Base-by-base conservation (phyloP, 345 rosid species). In the Geranium brycei region DNA sequence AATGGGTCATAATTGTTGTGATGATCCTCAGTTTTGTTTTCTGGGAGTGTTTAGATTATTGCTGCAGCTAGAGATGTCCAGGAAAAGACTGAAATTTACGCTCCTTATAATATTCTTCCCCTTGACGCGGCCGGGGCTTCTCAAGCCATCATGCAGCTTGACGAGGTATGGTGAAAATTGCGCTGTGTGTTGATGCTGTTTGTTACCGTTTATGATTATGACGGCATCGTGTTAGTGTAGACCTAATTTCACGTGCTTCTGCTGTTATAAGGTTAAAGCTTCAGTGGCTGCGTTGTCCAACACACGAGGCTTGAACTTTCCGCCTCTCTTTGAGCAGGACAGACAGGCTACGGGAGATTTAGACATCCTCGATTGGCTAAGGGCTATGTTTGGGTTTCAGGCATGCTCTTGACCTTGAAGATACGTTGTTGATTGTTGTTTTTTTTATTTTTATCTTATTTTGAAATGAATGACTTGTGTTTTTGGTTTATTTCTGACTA, bases 381-480 rank as follows among this genome's bases (percentile, higher is more conserved):
- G 92, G 69, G 96, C 97, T 41, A 88, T 90, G 99, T 93, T 90
- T 69, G 97, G 99, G 60, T 93, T 93, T 79, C 99, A 93, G 96
- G 99, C 70, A 86, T 62, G 87, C 65, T 59, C 14, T 62, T 59
- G 69, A 57, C 31, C 67, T 56, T 41, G 62, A 56, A 47, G 13
- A 47, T 7, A 13, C 13, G 14, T 0, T 11, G 13, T 47, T 47
- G 53, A 47, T 47, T 47, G 15, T 13, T 47, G 6, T 5, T 38
- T 5, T 38, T 5, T 10, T 38, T n/a, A n/a, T n/a, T n/a, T 0
- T 10, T 3, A 38, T 38, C 11, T 38, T 38, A 10, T 38, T 47
- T 47, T 47, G 13, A 47, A 47, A 13, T 47, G 53, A 7, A 47
- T 47, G 53, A 47, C 11, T 47, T 47, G 15, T 47, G 53, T 47